phyloP scores from a whole-genome alignment of 305 asterid genomes.

The Galium porrigens region DNA sequence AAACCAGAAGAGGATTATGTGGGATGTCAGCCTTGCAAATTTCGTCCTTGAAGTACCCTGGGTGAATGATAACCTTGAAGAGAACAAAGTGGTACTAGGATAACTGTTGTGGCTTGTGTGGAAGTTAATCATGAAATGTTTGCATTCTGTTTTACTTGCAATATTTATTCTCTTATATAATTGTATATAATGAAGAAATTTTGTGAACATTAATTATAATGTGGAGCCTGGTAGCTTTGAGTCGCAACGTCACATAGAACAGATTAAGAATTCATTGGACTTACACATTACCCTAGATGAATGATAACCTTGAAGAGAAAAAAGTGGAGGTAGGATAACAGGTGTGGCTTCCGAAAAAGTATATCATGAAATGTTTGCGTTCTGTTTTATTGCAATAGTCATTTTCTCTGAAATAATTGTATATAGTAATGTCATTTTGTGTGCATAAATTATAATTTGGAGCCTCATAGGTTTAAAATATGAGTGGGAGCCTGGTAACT shows the following conservation, averaged over 20 bases:
- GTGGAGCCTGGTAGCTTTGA: not conserved
- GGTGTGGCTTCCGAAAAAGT: no score
- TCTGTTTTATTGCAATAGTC: not conserved
- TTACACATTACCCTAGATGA: slow-evolving; percentile 31
- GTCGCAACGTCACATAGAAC: not conserved
- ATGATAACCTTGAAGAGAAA: slow-evolving; percentile 27
- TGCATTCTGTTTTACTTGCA: not conserved
- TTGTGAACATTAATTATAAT: not conserved
- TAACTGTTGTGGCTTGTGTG: not conserved
- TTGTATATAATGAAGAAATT: not conserved
- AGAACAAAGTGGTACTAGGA: slow-evolving; percentile 36
- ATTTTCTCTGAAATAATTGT: not conserved
- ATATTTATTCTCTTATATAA: not conserved
- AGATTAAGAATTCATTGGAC: not conserved
- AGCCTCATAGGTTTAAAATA: not conserved
- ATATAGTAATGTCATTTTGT: not conserved
- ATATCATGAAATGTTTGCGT: not conserved
- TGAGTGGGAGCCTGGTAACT: not conserved
- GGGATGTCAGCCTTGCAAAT: slow-evolving; percentile 48
- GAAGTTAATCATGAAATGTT: not conserved
- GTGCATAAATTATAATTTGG: not conserved
- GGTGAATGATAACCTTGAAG: slow-evolving; percentile 28
- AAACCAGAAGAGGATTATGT: slow-evolving; percentile 46
- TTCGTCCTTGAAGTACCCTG: slow-evolving; percentile 41
- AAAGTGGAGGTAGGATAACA: slow-evolving; percentile 29